Base-by-base conservation (phyloP, 805 yeast genomes). In the Wickerhamomyces hampshirensis region DNA sequence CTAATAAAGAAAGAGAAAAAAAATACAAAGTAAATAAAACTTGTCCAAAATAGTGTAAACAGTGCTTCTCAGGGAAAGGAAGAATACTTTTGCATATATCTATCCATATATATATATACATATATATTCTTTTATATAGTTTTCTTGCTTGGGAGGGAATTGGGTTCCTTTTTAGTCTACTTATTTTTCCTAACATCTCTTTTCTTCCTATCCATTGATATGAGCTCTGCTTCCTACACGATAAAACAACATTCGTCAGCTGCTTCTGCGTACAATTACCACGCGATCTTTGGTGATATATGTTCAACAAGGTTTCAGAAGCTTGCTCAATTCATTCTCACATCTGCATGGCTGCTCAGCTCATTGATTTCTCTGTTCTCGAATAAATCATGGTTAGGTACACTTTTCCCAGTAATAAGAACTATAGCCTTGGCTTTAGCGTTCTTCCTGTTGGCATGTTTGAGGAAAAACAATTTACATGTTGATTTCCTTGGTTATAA, bases 401-500 rank as follows among this genome's bases (percentile, higher is more conserved):
- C 50, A 5, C 28, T 57, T 6, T 39, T 59, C 26, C 57, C 64
- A 5, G 40, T 39, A 34, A 40, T 58, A 12, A 55, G 58, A 36
- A 42, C 55, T 18, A 7, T 59, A 5, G 35, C 50, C 11, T 30
- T 64, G 5, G 59, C 58, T 19, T 27, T 53, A 21, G 58, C 59
- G 2, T 47, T 60, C 11, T 47, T 65, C 28, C 39, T 63, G n/a
- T 40, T 66, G 31, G 55, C 62, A 3, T 54, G 66, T 23, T 50
- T 66, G 8, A 59, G 69, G 40, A 67, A 67, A 37, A 63, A 64
- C 36, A 62, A 62, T 34, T 33, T 66, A 24, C 69, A 65, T 44
- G 68, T 66, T 10, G 58, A 63, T 19, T 55, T 47, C 29, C 23
- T 63, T 18, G 56, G 63, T 6, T 60, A 63, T 14, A 48, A 53